Conservation (phyloP, 495 filamentous ascomycete genomes). For the Aspergillus ellipticus region DNA sequence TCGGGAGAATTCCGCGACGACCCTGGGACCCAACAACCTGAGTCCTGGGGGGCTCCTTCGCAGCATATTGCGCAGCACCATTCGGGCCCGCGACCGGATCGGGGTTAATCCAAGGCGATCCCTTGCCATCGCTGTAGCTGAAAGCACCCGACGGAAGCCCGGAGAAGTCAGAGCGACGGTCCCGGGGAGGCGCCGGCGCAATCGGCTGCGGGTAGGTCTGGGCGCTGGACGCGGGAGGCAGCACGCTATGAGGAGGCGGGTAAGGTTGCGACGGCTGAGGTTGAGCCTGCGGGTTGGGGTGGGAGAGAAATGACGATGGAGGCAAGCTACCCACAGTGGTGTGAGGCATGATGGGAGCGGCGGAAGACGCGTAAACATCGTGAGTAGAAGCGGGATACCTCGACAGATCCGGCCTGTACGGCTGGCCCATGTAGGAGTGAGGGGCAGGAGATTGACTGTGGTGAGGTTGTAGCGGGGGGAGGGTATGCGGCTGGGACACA, state of each 20-base stretch:
- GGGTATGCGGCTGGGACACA: conserved; percentile 60
- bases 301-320: conserved; percentile 48
- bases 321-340: conserved; percentile 59
- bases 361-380: conserved; percentile 50
- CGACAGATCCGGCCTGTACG: conserved; percentile 60
- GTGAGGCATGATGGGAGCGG: conserved; percentile 46
- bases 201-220: conserved; percentile 69
- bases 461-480: conserved; percentile 66
- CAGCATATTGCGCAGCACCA: conserved; percentile 35
- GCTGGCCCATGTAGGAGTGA: conserved; percentile 56
- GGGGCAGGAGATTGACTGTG: conserved; percentile 45
- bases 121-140: conserved; percentile 46
- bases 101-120: conserved; percentile 34
- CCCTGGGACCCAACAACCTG: conserved; percentile 94
- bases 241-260: conserved; percentile 57
- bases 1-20: conserved; percentile 83
- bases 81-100: conserved; percentile 39
- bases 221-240: conserved; percentile 61
- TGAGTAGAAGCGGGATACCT: conserved; percentile 62
- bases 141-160: conserved; percentile 62
- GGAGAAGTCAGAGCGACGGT: conserved; percentile 49
- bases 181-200: conserved; percentile 63
- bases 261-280: conserved; percentile 55
- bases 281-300: conserved; percentile 51
- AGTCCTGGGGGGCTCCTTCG: conserved; percentile 61